Conservation (phyloP, 352 stramenopile species). For the Phytopythium oedochilum region DNA sequence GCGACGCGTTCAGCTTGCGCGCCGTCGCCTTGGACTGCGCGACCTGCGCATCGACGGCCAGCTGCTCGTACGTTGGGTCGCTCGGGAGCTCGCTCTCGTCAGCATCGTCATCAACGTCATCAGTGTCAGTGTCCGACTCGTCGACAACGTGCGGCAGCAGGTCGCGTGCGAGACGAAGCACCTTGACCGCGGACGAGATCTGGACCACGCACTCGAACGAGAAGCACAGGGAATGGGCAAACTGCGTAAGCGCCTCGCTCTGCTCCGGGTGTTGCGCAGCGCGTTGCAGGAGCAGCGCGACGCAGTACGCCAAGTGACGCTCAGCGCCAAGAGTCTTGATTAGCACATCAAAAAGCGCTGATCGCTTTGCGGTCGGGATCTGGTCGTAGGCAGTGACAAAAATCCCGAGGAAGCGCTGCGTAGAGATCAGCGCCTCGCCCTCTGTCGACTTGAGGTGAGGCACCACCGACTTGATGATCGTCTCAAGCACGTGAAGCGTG, state of each 20-base stretch:
- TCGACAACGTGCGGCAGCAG: slow-evolving; percentile 62
- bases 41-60: slow-evolving; percentile 34
- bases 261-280: slow-evolving; percentile 17
- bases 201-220: slow-evolving; percentile 50
- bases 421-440: slow-evolving; percentile 29
- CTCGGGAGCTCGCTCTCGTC: slow-evolving; percentile 30
- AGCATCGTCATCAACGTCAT: slow-evolving; percentile 69
- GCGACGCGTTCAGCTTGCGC: slow-evolving; percentile 53
- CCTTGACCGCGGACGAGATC: slow-evolving; percentile 49
- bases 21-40: slow-evolving; percentile 28
- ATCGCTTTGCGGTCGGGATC: slow-evolving; percentile 53
- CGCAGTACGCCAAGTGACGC: slow-evolving; percentile 40
- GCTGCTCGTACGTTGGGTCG: slow-evolving; percentile 40
- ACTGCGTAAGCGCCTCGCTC: slow-evolving; percentile 49
- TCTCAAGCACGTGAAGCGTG: slow-evolving; percentile 85
- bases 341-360: slow-evolving; percentile 62
- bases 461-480: slow-evolving; percentile 76
- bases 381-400: slow-evolving; percentile 75
- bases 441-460: slow-evolving; percentile 43
- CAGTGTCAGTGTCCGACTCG: slow-evolving; percentile 67
- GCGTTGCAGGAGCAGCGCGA: slow-evolving; percentile 50
- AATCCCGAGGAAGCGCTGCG: slow-evolving; percentile 69
- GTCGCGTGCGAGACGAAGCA: slow-evolving; percentile 59
- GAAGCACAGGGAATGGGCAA: slow-evolving; percentile 64
- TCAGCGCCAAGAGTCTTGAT: slow-evolving; percentile 46